phyloP scores from a whole-genome alignment of 352 stramenopile species.

The Phytophthora pisi region DNA sequence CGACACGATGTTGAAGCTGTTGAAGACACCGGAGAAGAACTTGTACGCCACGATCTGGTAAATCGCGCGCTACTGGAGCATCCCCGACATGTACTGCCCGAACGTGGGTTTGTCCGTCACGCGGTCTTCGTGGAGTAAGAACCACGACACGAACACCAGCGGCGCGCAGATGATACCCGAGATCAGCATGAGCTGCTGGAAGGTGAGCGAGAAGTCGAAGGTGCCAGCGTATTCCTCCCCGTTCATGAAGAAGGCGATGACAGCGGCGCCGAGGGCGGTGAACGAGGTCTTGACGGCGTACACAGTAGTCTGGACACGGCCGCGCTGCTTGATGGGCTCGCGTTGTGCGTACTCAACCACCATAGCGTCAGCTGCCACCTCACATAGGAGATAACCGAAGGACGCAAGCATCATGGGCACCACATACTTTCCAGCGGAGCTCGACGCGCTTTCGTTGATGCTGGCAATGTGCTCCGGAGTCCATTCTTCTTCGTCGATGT shows the following conservation, averaged over 20 bases:
- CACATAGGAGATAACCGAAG: conserved; percentile 54
- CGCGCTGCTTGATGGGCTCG: conserved; percentile 48
- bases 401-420: conserved; percentile 61
- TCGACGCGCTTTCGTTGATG: conserved; percentile 36
- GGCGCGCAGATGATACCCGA: conserved; percentile 36
- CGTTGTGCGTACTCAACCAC: conserved; percentile 60
- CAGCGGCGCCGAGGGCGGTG: conserved; percentile 40
- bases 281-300: conserved; percentile 49
- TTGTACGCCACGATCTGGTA: conserved; percentile 67
- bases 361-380: conserved; percentile 62
- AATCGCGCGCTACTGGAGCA: conserved; percentile 57
- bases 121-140: conserved; percentile 41
- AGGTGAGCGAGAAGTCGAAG: conserved; percentile 47
- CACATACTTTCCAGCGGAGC: conserved; percentile 44
- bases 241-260: conserved; percentile 52
- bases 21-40: conserved; percentile 65
- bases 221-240: conserved; percentile 45
- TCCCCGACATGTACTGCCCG: conserved; percentile 29
- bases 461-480: conserved; percentile 35
- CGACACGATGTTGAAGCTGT: conserved; percentile 62
- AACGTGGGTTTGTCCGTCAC: conserved; percentile 27
- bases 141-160: conserved; percentile 37
- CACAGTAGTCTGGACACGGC: conserved; percentile 48
- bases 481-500: conserved; percentile 38
- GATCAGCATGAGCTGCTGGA: conserved; percentile 48